phyloP scores from a whole-genome alignment of 139 green algal genomes.

The Diplosphaera chodatii region DNA sequence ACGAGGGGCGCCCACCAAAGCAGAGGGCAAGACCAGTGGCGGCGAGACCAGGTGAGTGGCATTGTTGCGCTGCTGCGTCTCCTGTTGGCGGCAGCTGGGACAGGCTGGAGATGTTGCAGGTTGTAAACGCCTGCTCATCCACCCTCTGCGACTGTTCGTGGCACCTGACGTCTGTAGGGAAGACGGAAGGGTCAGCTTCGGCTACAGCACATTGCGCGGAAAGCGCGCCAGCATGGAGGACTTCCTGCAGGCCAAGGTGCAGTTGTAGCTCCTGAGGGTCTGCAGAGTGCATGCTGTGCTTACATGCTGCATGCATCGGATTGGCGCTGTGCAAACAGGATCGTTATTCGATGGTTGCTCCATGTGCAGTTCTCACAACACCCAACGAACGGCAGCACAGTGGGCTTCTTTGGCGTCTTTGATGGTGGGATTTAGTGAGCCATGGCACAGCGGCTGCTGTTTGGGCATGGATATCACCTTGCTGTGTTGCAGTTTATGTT shows the following conservation, averaged over 20 bases:
- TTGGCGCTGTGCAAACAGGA: too few relatives aligned
- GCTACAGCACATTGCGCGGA: conserved; percentile 61
- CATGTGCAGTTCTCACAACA: conserved; percentile 21
- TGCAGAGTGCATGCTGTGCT: too few relatives aligned
- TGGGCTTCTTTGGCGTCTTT: conserved; percentile 90
- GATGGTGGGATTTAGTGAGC: conserved; percentile 83
- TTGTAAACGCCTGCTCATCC: too few relatives aligned
- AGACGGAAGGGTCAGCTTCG: conserved; percentile 62
- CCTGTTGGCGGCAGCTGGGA: background rate
- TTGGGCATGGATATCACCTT: too few relatives aligned
- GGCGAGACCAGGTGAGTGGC: background rate
- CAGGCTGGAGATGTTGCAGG: too few relatives aligned
- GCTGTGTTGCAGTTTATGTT: too few relatives aligned
- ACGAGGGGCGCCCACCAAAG: background rate
- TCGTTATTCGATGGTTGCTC: too few relatives aligned
- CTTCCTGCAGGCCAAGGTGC: conserved; percentile 58
- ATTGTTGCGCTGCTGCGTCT: background rate
- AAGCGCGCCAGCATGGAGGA: conserved; percentile 80
- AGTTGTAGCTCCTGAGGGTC: too few relatives aligned
- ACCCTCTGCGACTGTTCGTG: too few relatives aligned
- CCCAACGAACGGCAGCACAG: conserved; percentile 23
- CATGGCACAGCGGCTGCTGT: too few relatives aligned
- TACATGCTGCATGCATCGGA: too few relatives aligned
- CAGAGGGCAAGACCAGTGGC: background rate
- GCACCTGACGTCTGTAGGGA: conserved; percentile 51